A percentile compares a stretch with the other conserved stretches of the same genome.
Conservation (phyloP, 805 yeast species). For the Yarrowia divulgata region DNA sequence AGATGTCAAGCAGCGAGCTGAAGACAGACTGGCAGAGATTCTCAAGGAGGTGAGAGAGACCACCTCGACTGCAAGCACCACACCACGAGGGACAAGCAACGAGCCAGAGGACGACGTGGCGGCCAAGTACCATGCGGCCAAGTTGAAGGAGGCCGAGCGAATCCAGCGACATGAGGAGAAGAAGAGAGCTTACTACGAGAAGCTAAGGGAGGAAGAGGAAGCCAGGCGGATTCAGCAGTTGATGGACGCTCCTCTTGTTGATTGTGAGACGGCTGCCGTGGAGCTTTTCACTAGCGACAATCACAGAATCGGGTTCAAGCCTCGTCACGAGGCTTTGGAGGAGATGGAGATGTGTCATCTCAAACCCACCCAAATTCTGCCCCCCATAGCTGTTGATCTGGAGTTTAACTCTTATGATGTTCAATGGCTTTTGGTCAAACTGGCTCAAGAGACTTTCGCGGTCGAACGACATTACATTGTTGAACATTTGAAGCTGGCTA, state of each 20-base stretch:
- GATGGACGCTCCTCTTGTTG: not conserved
- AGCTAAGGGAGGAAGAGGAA: not conserved
- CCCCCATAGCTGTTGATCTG: not conserved
- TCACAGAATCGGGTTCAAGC: not conserved
- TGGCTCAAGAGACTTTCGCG: not conserved
- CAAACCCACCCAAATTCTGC: not conserved
- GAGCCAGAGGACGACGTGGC: conserved; percentile 29
- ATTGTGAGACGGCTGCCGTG: conserved; percentile 11
- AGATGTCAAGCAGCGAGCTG: not conserved
- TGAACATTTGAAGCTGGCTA: not conserved
- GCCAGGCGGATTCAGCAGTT: not conserved
- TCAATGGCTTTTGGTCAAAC: conserved; percentile 13
- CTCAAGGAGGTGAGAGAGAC: conserved; percentile 3
- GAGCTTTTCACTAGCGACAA: not conserved
- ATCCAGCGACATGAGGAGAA: not conserved
- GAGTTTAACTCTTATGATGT: not conserved
- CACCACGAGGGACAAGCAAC: not conserved
- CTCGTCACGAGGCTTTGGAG: conserved; percentile 3
- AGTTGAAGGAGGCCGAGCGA: conserved; percentile 14
- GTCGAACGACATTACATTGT: not conserved
- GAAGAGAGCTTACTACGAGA: not conserved
- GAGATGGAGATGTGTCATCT: not conserved
- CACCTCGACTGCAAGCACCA: not conserved
- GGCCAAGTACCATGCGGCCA: conserved; percentile 3
- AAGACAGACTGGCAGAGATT: conserved; percentile 7